Evolutionary conservation across 768 basidiomycete genomes (phyloP).

Genomic region (Russula brevipes): DNA sequence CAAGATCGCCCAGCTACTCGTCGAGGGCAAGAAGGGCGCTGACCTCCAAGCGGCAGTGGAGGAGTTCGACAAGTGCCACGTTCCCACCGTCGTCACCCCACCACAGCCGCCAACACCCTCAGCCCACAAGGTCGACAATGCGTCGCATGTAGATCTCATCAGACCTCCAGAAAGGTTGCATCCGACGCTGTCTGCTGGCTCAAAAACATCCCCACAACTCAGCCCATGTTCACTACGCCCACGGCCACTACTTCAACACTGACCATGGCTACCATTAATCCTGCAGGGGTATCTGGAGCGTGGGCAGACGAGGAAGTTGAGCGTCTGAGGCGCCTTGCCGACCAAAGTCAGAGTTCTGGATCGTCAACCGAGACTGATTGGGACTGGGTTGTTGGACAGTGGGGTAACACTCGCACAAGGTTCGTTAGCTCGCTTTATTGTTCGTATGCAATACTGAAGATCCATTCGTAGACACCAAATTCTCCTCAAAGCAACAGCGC

Average conservation of each 20-base stretch:
- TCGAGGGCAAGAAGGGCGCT: conserved; percentile 37
- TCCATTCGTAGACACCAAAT: conserved; percentile 62
- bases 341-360: conserved; percentile 50
- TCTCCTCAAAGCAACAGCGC: conserved; percentile 70
- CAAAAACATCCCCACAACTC: conserved; percentile 16
- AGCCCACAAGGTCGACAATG: too few species aligned
- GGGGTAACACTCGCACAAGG: conserved; percentile 73
- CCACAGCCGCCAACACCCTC: too few species aligned
- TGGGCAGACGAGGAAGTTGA: conserved; percentile 80
- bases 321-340: conserved; percentile 59
- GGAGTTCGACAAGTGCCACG: conserved; percentile 42
- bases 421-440: conserved; percentile 30
- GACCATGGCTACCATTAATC: conserved; percentile 22
- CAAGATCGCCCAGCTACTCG: conserved; percentile 60
- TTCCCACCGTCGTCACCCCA: conserved; percentile 61
- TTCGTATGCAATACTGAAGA: neutral
- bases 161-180: too few species aligned
- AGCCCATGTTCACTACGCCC: conserved; percentile 16
- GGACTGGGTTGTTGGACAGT: conserved; percentile 71
- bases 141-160: too few species aligned
- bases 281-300: conserved; percentile 55
- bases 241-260: conserved; percentile 19
- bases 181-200: too few species aligned
- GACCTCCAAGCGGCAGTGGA: conserved; percentile 35
- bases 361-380: conserved; percentile 59